These are phyloP conservation scores for Botrytis fabae DNA, from an alignment of 2,329 filamentous ascomycete species.

Conservation along the genomic window DNA sequence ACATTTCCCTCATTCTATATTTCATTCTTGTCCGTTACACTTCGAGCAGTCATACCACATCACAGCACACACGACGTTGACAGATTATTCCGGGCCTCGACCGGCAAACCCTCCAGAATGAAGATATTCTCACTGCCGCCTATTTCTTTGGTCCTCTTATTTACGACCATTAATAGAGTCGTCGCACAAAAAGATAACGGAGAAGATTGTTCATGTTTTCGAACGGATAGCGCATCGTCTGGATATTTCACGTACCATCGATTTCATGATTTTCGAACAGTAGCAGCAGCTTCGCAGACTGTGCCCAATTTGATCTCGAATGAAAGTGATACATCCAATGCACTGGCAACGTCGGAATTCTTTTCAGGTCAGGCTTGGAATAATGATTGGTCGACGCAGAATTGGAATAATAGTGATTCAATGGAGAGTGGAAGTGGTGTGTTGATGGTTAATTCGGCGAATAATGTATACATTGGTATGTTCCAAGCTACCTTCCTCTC, in stretches of 20 bases:
- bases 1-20: no score
- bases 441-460: constrained; percentile 37
- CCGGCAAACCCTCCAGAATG: neutral
- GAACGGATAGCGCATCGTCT: constrained; percentile 34
- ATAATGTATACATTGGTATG: constrained; percentile 39
- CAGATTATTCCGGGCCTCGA: neutral
- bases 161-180: constrained; percentile 12
- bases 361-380: constrained; percentile 32
- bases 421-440: constrained; percentile 29
- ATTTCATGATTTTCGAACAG: constrained; percentile 38
- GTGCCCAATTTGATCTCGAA: constrained; percentile 29
- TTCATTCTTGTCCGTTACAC: neutral
- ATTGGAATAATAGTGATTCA: constrained; percentile 37
- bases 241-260: constrained; percentile 37
- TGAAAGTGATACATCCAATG: constrained; percentile 27
- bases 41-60: neutral
- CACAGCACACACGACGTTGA: neutral
- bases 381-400: constrained; percentile 37
- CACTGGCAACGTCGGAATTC: constrained; percentile 32
- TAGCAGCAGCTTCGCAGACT: constrained; percentile 23
- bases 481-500: neutral
- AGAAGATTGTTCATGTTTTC: constrained; percentile 36
- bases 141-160: neutral
- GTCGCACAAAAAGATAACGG: constrained; percentile 35
- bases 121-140: neutral